Evolutionary conservation across 2,329 filamentous ascomycete species (phyloP).

Genomic region (Juglanconis juglandina): DNA sequence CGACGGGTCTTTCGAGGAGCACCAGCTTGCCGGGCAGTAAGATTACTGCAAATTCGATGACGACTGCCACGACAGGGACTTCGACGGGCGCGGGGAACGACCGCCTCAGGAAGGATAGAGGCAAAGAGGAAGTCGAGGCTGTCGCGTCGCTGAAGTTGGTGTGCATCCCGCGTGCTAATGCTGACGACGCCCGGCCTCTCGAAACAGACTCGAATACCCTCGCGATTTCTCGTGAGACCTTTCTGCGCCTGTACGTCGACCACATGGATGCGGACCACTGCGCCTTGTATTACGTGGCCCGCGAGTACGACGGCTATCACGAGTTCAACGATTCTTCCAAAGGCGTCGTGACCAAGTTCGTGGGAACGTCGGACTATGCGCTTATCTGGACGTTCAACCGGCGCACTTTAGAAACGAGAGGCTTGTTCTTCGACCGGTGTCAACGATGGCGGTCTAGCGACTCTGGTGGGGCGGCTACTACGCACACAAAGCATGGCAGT

Average conservation of each 20-base stretch:
- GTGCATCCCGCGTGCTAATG: constrained; percentile 10
- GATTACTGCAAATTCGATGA: not conserved
- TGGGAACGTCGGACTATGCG: constrained; percentile 24
- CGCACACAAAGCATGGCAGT: not conserved
- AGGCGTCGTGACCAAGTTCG: constrained; percentile 21
- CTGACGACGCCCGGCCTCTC: not conserved
- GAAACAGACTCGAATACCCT: constrained; percentile 15
- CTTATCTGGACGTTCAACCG: constrained; percentile 26
- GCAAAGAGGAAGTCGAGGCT: constrained; percentile 12
- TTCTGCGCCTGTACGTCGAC: constrained; percentile 22
- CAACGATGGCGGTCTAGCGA: constrained; percentile 10
- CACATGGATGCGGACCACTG: constrained; percentile 22
- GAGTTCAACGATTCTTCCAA: constrained; percentile 18
- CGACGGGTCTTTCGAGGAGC: constrained; percentile 6
- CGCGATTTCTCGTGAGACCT: constrained; percentile 22
- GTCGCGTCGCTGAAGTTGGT: constrained; percentile 19
- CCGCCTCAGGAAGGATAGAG: not conserved
- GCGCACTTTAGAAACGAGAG: constrained; percentile 17
- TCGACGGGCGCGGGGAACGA: not conserved
- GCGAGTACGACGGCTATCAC: constrained; percentile 26
- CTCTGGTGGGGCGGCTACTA: not conserved
- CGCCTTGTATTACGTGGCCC: constrained; percentile 25
- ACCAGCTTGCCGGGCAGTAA: constrained; percentile 11
- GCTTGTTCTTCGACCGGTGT: constrained; percentile 22
- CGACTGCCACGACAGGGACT: not conserved